Base-by-base conservation (phyloP, 116 monocot genomes). In the Dioscorea cayenensis region DNA sequence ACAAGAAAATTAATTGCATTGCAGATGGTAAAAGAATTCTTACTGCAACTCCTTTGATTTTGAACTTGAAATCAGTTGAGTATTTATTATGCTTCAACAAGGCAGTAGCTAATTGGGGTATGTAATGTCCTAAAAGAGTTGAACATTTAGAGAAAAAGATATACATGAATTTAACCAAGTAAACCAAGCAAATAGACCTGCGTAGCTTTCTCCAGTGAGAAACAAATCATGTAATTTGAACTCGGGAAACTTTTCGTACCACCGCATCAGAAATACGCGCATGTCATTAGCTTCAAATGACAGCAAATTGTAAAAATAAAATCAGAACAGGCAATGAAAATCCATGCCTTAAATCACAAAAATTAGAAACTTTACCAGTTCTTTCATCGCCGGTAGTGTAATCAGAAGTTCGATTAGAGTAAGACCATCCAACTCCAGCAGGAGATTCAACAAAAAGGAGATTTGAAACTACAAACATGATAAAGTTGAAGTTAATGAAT, bases 141-240 rank as follows among this genome's bases (percentile, higher is more conserved):
- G 6, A 62, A 3, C 20, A 62, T 20, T 23, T 7, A 20, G 25
- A 22, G 3, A 62, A 20, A 62, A 12, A 20, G 62, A 62, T 62
- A 23, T 3, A 1, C 1, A 55, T 16, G 14, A 55, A 55, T n/a
- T 18, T 0, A 32, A 2, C 3, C 0, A 32, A 32, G 32, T 32
- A 32, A 32, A 32, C 32, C 32, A 32, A 55, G 16, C 12, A 62
- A 23, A 8, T n/a, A 38, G 11, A 95, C 95, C 95, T 80, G 97
- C 97, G 75, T 97, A 97, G 85, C 97, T 97, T 80, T 97, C 97
- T 74, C 97, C 97, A 5, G 84, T 86, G 18, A 97, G 84, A 68
- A 97, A 93, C 62, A 97, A 77, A 37, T 78, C 84, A 14, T 83
- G 63, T 14, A 84, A 83, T 80, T 78, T 92, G 73, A 84, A 81